Conservation (phyloP, 2,329 filamentous ascomycete genomes). For the Diaporthe amygdali region DNA sequence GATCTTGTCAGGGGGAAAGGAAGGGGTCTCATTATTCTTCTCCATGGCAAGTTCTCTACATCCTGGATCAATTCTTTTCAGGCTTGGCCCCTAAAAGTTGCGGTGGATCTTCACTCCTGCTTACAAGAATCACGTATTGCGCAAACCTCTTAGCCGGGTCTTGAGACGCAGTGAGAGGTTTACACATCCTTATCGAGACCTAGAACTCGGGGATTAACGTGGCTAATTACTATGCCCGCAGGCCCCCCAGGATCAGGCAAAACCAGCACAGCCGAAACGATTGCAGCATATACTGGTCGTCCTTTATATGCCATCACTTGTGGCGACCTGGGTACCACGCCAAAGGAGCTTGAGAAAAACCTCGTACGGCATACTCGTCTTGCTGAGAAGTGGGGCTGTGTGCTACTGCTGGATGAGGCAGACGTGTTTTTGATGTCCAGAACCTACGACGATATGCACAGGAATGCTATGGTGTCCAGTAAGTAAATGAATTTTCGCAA, state of each 20-base stretch:
- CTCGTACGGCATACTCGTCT: conserved; percentile 26
- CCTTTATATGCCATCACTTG: conserved; percentile 26
- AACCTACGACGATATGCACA: conserved; percentile 12
- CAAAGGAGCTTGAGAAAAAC: conserved; percentile 24
- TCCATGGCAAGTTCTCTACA: neutral
- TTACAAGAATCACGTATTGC: too few relatives aligned
- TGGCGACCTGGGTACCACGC: conserved; percentile 27
- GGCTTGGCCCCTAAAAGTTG: too few relatives aligned
- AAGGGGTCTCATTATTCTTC: neutral
- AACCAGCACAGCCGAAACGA: conserved; percentile 26
- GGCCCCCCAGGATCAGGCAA: conserved; percentile 15
- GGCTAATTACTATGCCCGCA: too few relatives aligned
- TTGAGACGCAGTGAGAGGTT: too few relatives aligned
- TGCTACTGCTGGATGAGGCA: conserved; percentile 37
- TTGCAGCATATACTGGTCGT: conserved; percentile 19
- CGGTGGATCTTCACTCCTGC: too few relatives aligned
- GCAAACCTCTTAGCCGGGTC: too few relatives aligned
- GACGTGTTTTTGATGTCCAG: conserved; percentile 28
- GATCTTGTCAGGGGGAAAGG: conserved; percentile 10
- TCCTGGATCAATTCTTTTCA: neutral
- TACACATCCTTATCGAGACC: too few relatives aligned
- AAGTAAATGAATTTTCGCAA: neutral
- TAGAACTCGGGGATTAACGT: too few relatives aligned
- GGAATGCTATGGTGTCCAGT: conserved; percentile 28
- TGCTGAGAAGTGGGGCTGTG: conserved; percentile 34